phyloP scores from a whole-genome alignment of 2,329 filamentous ascomycete species.

The Didymella exigua region DNA sequence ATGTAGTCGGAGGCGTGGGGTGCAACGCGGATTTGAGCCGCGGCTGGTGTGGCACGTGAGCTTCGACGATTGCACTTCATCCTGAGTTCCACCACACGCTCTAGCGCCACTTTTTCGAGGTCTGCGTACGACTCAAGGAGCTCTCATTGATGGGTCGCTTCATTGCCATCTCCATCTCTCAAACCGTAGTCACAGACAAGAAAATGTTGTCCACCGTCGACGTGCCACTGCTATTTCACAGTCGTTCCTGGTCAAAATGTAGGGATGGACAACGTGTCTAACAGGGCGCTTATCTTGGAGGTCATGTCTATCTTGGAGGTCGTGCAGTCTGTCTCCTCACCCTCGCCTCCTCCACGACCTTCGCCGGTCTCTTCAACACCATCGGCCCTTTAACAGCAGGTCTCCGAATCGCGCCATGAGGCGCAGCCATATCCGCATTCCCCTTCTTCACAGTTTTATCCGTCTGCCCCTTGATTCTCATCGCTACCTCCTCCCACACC shows the following conservation, averaged over 20 bases:
- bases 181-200: too few relatives aligned
- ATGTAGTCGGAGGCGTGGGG: background rate
- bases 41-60: background rate
- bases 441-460: constrained; percentile 4
- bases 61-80: background rate
- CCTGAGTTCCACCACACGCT: too few relatives aligned
- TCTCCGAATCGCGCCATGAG: constrained; percentile 1
- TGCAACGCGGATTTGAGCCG: background rate
- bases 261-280: too few relatives aligned
- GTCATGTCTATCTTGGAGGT: background rate
- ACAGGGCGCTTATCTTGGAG: too few relatives aligned
- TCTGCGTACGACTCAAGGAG: too few relatives aligned
- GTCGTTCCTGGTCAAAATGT: too few relatives aligned
- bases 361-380: constrained; percentile 4
- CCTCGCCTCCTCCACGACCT: constrained; percentile 11
- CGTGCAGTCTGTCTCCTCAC: constrained; percentile 36
- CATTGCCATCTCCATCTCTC: too few relatives aligned
- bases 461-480: constrained; percentile 37
- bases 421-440: background rate
- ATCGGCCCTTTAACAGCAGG: constrained; percentile 6
- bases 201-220: too few relatives aligned
- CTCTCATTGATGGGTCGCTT: too few relatives aligned
- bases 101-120: too few relatives aligned
- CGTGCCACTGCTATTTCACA: too few relatives aligned
- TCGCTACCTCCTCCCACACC: constrained; percentile 44